Evolutionary conservation across 768 basidiomycete genomes (phyloP), one percentile per base, ranked within the genome.

Genomic region (Russula virescens): DNA sequence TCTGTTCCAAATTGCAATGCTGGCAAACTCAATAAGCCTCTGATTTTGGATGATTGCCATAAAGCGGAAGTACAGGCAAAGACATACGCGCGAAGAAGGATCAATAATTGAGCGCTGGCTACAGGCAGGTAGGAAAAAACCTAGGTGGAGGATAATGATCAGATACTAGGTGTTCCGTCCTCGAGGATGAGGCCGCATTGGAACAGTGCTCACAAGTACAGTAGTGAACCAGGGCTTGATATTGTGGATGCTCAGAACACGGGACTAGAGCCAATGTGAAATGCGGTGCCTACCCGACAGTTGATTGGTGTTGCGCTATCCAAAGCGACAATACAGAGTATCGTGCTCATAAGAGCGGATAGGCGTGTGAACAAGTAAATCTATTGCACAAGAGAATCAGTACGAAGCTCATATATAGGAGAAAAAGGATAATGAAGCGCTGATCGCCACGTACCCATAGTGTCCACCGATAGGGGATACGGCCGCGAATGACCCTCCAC

Each of bases 71-170:
- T 40, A 40, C n/a, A n/a, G n/a, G 21, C 7, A 14, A 28, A 19
- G 23, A 55, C 60, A 21, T 40, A 61, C 60, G 43, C 21, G 38
- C 60, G 60, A 31, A 61, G 21, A n/a, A 61, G 38, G 21, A 61
- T 42, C 38, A 61, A 53, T 13, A 61, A 6, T 8, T 53, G 42
- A 2, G 60, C 53, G 4, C 21, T 5, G 9, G 26, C 38, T 8
- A 59, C 46, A 4, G 50, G 42, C 5, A 21, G 1, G 10, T 25
- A 46, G 1, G 50, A 19, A 23, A 59, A 38, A 2, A 40, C n/a
- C 62, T 57, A 46, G 13, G n/a, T 19, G 13, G 13, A 35, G 8
- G 19, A 55, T 13, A 8, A 23, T 3, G 5, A 18, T 4, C 16
- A 28, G 8, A 6, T 28, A 23, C 6, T 40, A 2, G 19, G 23